Base-by-base conservation (phyloP, 83 land plant species). In the Diphasiastrum complanatum region DNA sequence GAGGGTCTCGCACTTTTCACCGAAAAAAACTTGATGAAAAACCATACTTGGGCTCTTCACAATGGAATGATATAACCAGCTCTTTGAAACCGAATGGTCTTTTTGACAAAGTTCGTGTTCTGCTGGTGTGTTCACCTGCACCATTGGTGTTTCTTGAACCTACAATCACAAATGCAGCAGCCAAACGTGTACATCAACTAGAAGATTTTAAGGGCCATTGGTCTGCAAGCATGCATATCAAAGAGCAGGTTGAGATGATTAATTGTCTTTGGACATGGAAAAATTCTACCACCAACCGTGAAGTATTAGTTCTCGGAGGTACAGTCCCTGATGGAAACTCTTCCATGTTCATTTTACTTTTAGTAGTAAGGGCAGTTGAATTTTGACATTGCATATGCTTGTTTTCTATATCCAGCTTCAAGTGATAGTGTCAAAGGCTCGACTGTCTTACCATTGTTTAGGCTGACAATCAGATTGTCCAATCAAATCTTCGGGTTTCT, bases 141-240 rank as follows among this genome's bases (percentile, higher is more conserved):
- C 80, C 78, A 38, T 68, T 78, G 18, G 80, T 78, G 38, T 78
- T 78, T 53, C 77, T 78, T 47, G 64, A 75, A 30, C 78, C 67
- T 31, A 8, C 47, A 2, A 68, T 78, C 33, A 78, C 80, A 1
- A 28, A 60, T 6, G 58, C 62, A 25, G 64, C 68, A 32, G 73
- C 68, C 20, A 58, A 52, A 10, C 36, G 45, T 51, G 62, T 78
- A 23, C 30, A 54, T 14, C 78, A 65, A 1, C 64, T 73, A 16
- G 78, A 73, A 34, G 80, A 78, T 30, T 78, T 78, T 49, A 73
- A 58, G 64, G 80, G 80, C 27, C 80, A 78, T 53, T 78, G 80
- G 80, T 78, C 80, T 28, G 61, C 36, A 10, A 58, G 70, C 32
- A 45, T 51, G 14, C 73, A 56, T 20, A 29, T 60, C 26, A 60